These are phyloP conservation scores for Penicillium argentinense DNA, from an alignment of 495 filamentous ascomycete genomes.

Conservation along the genomic window DNA sequence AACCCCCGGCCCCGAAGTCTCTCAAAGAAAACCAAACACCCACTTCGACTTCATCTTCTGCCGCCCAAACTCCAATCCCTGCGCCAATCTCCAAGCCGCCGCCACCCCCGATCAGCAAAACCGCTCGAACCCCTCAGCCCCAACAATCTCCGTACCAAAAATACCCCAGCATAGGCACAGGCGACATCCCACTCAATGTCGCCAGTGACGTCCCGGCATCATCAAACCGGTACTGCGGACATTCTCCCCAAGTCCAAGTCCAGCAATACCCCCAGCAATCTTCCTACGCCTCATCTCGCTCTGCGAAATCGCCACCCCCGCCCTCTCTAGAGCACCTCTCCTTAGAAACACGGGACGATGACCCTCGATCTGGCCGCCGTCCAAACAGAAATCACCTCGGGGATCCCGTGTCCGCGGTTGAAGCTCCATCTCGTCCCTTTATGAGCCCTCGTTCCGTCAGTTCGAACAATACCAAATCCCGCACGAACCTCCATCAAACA, in stretches of 20 bases:
- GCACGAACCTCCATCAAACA: slow-evolving; percentile 38
- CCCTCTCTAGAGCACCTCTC: slow-evolving; percentile 44
- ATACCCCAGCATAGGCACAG: slow-evolving; percentile 65
- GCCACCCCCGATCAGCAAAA: slow-evolving; percentile 26
- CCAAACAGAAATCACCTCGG: slow-evolving; percentile 35
- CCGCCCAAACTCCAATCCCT: too few relatives aligned
- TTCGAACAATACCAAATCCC: slow-evolving; percentile 37
- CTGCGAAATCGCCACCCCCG: slow-evolving; percentile 32
- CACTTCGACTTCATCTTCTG: slow-evolving; percentile 8
- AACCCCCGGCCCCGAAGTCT: slow-evolving; percentile 55
- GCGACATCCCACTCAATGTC: slow-evolving; percentile 65
- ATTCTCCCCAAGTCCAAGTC: too few relatives aligned
- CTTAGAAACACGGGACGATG: slow-evolving; percentile 36
- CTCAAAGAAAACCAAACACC: slow-evolving; percentile 33
- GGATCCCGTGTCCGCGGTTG: slow-evolving; percentile 41
- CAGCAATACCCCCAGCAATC: too few relatives aligned
- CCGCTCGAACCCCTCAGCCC: slow-evolving; percentile 53
- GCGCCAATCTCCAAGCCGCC: slow-evolving; percentile 24
- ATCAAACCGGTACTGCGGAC: slow-evolving; percentile 26
- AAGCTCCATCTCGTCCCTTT: slow-evolving; percentile 33
- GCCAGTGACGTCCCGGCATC: slow-evolving; percentile 41
- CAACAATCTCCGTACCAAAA: slow-evolving; percentile 38
- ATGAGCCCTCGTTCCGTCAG: slow-evolving; percentile 40
- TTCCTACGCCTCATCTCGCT: slow-evolving; percentile 26
- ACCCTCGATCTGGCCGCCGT: slow-evolving; percentile 39